Base-by-base conservation (phyloP, 148 eudicot genomes). In the Vaccinium myrtillus region DNA sequence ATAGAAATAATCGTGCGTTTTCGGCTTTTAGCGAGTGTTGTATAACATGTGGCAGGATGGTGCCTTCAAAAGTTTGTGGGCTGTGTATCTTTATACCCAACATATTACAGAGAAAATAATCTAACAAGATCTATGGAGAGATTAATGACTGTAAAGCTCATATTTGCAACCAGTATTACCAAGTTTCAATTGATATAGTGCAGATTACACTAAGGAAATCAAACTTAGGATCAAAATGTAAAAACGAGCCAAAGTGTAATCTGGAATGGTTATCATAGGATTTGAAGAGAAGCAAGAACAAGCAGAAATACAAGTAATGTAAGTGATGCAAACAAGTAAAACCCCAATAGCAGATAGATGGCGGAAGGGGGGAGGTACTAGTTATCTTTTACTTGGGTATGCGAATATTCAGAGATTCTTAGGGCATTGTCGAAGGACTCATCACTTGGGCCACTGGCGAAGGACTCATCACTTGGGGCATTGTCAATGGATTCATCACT, bases 381-480 rank as follows among this genome's bases (percentile, higher is more conserved):
- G 73, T 67, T 25, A 67, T 55, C 43, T 32, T 79, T 79, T 56
- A 79, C 82, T 79, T 56, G 27, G 70, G 39, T n/a, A 50, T 77
- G 32, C 13, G 53, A 30, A 23, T 23, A 48, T 4, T 50, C 58
- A 6, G 30, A 55, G 58, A 50, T 14, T 77, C 73, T 67, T 12
- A 8, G 16, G 73, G 73, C 36, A 67, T 12, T 27, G 1, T 67
- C 39, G 1, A 12, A 25, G 11, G 78, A 46, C 50, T 39, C 23
- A 19, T 18, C 78, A 18, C 13, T 39, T 43, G n/a, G 19, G 21
- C 5, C 36, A 67, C 4, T 27, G 6, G 25, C 16, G 1, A 12
- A 25, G n/a, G 78, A 46, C 23, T 39, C 23, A 19, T 18, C 78
- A 18, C 55, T 53, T 2, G 12, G 55, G 55, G 55, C 14, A 53